Percentiles rank a stretch among this genome's conserved stretches.
These are phyloP conservation scores for Hypocreales sp. DNA, from an alignment of 2,329 filamentous ascomycete genomes.

Conservation along the genomic window DNA sequence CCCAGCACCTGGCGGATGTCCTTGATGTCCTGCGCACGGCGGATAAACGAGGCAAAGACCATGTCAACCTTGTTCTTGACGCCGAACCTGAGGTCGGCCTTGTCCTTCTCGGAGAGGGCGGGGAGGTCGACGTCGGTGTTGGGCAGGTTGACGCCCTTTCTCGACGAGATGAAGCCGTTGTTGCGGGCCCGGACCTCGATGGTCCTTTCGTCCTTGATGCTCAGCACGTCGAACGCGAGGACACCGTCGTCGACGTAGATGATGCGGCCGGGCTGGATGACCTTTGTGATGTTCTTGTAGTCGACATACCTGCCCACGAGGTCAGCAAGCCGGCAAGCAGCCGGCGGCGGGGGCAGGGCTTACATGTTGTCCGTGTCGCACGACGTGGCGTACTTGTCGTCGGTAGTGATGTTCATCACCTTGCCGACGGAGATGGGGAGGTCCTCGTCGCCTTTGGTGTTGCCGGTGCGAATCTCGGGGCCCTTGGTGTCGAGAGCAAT, in stretches of 20 bases:
- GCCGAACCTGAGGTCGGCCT: constrained; percentile 83
- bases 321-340: not conserved
- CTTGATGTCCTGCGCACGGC: constrained; percentile 79
- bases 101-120: constrained; percentile 95
- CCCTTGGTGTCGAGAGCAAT: constrained; percentile 76
- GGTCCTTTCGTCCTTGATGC: constrained; percentile 78
- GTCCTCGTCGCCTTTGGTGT: constrained; percentile 74
- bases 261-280: constrained; percentile 77
- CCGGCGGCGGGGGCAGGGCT: constrained; percentile 16
- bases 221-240: constrained; percentile 85
- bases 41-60: constrained; percentile 98
- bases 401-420: constrained; percentile 90
- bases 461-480: constrained; percentile 45
- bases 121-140: constrained; percentile 98
- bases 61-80: constrained; percentile 99
- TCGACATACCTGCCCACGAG: constrained; percentile 61
- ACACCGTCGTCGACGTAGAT: constrained; percentile 99
- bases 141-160: constrained; percentile 98
- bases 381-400: constrained; percentile 74
- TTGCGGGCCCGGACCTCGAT: constrained; percentile 78
- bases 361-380: constrained; percentile 91
- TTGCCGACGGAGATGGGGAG: constrained; percentile 71
- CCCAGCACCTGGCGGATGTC: constrained; percentile 87
- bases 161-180: constrained; percentile 97
- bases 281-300: constrained; percentile 99